phyloP scores from a whole-genome alignment of 1,284 basidiomycete species.

The Melampsora americana region DNA sequence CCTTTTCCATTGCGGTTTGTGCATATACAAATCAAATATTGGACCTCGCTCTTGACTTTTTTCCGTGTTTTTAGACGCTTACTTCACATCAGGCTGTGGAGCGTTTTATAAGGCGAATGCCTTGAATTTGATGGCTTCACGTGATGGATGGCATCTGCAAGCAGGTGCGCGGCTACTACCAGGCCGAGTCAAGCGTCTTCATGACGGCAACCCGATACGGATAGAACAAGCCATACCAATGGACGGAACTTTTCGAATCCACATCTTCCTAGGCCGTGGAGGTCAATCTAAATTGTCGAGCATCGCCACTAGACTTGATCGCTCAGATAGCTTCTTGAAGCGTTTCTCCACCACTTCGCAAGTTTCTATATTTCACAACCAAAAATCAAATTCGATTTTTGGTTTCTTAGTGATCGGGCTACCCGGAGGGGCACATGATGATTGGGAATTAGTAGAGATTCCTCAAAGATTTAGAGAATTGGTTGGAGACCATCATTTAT shows the following conservation, averaged over 20 bases:
- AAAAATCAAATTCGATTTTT: slow-evolving; percentile 49
- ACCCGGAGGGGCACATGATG: slow-evolving; percentile 47
- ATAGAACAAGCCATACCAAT: slow-evolving; percentile 52
- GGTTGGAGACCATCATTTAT: slow-evolving; percentile 13
- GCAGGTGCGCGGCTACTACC: slow-evolving; percentile 50
- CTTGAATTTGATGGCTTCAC: slow-evolving; percentile 49
- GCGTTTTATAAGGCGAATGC: slow-evolving; percentile 50
- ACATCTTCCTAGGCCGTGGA: neutral
- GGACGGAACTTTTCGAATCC: slow-evolving; percentile 51
- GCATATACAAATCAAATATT: neutral
- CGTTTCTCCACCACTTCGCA: slow-evolving; percentile 44
- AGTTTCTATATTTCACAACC: slow-evolving; percentile 48
- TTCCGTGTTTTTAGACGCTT: neutral
- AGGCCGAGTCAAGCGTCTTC: slow-evolving; percentile 49
- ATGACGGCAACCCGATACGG: slow-evolving; percentile 52
- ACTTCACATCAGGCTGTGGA: slow-evolving; percentile 50
- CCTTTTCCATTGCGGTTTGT: neutral
- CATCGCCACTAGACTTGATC: slow-evolving; percentile 46
- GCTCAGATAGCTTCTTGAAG: slow-evolving; percentile 46
- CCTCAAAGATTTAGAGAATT: slow-evolving; percentile 9
- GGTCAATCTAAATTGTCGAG: neutral
- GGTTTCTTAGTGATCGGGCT: slow-evolving; percentile 49
- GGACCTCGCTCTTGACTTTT: neutral
- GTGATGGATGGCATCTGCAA: slow-evolving; percentile 46
- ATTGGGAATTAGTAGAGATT: slow-evolving; percentile 49